A percentile compares a stretch with the other conserved stretches of the same genome.
phyloP scores from a whole-genome alignment of 805 yeast genomes.

The Metschnikowia colocasiae region DNA sequence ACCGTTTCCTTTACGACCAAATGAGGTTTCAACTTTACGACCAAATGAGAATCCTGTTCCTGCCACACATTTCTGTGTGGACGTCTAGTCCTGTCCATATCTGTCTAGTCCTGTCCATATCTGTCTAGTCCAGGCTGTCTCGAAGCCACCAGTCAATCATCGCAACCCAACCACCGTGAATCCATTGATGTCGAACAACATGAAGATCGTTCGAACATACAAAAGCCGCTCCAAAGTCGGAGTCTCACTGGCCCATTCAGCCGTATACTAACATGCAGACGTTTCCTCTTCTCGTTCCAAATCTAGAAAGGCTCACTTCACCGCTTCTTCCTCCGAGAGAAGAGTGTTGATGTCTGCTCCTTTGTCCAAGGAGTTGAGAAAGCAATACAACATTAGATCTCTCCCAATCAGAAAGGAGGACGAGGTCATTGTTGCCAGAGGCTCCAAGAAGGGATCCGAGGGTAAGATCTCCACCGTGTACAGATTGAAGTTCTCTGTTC shows the following conservation, averaged over 20 bases:
- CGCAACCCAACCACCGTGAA: no score
- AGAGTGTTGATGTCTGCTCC: conserved; percentile 97
- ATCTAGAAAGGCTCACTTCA: conserved; percentile 99
- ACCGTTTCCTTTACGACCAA: not conserved
- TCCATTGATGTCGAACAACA: no score
- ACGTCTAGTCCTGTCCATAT: no score
- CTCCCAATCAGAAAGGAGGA: conserved; percentile 98
- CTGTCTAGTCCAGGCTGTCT: no score
- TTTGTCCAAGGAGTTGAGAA: conserved; percentile 97
- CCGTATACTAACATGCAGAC: conserved; percentile 57
- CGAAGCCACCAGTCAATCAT: no score
- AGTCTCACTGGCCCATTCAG: not conserved
- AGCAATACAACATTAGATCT: conserved; percentile 92
- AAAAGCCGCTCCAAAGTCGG: no score
- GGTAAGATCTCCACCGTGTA: conserved; percentile 96
- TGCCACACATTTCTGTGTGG: no score
- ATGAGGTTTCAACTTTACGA: no score
- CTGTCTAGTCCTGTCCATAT: no score
- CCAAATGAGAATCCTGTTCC: no score
- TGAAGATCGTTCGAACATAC: no score
- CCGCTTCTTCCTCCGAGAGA: conserved; percentile 94
- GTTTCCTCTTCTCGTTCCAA: conserved; percentile 99
- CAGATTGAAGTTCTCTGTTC: conserved; percentile 97
- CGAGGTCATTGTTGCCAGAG: conserved; percentile 93
- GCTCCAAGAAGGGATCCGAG: conserved; percentile 99